phyloP scores from a whole-genome alignment of 257 asterid species.

The Solanum gandarillasii region DNA sequence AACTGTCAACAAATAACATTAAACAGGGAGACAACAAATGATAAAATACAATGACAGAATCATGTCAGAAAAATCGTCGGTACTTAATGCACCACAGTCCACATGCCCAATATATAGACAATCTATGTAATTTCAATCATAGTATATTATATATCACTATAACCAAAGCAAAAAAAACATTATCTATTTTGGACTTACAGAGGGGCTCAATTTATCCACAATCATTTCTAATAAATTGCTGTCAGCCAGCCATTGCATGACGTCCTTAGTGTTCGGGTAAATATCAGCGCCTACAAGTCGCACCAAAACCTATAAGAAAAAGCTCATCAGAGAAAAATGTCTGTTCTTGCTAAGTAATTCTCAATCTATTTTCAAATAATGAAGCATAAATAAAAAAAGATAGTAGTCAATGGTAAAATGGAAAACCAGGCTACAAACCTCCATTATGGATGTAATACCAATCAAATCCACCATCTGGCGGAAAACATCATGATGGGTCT shows the following conservation, averaged over 20 bases:
- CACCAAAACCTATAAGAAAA: conserved; percentile 67
- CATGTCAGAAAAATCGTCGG: not conserved
- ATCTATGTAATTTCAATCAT: not conserved
- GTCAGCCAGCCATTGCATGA: conserved; percentile 96
- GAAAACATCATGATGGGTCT: conserved; percentile 87
- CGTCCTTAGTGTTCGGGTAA: conserved; percentile 73
- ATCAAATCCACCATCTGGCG: conserved; percentile 91
- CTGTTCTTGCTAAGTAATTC: not conserved
- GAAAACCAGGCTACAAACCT: conserved; percentile 40
- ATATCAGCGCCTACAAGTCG: conserved; percentile 89
- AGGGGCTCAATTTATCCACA: conserved; percentile 74
- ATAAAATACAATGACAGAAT: not conserved
- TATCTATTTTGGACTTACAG: conserved; percentile 36
- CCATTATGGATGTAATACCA: conserved; percentile 98
- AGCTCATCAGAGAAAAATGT: conserved; percentile 14
- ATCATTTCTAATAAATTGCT: conserved; percentile 94
- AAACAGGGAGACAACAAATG: not conserved
- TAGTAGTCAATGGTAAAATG: not conserved
- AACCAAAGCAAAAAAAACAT: not conserved
- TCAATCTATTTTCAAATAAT: not conserved
- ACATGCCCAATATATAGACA: not conserved
- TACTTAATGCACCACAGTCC: not conserved
- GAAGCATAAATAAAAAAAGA: not conserved
- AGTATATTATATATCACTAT: not conserved
- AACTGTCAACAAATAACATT: not conserved